Base-by-base conservation (phyloP, 2,329 filamentous ascomycete genomes). In the Apiospora kogelbergensis region DNA sequence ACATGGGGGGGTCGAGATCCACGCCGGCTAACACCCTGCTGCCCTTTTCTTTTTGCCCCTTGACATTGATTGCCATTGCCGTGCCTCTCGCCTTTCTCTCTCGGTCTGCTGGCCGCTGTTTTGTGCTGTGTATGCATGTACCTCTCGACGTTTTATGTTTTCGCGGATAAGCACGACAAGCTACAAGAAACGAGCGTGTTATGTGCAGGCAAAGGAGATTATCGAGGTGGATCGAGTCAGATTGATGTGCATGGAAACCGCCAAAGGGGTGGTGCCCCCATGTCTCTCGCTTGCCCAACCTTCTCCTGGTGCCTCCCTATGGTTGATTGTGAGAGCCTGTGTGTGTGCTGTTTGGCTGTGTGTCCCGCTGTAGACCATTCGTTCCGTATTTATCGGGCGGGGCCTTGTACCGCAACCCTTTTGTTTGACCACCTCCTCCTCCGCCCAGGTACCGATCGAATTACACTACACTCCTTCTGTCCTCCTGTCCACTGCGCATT, bases 201-300 rank as follows among this genome's bases (percentile, higher is more conserved):
- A 22, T 46, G 45, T 24, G n/a, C 22, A 53, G 46, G 46, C 46
- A 60, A 60, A 60, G 30, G 53, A 37, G 53, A 60, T 60, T 57
- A 57, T 57, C 15, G 17, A 24, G 15, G 64, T 66, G 64, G 64
- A 66, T 24, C 64, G 64, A 24, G 33, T 66, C 42, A 40, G 44
- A 40, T 10, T 46, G 65, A 65, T 53, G 65, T 37, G 33, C 65
- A 53, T 20, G 30, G 63, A 7, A n/a, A 26, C 24, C 22, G 41
- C 63, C 41, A 65, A 45, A 45, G 15, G 63, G 63, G 20, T 42
- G 41, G 41, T 30, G 63, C 41, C 42, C 48, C 53, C 65, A 64
- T 68, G 66, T 63, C 68, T 68, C 42, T 68, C 67, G 63, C 69
- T 70, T 68, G 68, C 63, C 69, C 63, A 66, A 68, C 67, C 69